phyloP scores from a whole-genome alignment of 306 rosid species.

The Fragaria vesca region DNA sequence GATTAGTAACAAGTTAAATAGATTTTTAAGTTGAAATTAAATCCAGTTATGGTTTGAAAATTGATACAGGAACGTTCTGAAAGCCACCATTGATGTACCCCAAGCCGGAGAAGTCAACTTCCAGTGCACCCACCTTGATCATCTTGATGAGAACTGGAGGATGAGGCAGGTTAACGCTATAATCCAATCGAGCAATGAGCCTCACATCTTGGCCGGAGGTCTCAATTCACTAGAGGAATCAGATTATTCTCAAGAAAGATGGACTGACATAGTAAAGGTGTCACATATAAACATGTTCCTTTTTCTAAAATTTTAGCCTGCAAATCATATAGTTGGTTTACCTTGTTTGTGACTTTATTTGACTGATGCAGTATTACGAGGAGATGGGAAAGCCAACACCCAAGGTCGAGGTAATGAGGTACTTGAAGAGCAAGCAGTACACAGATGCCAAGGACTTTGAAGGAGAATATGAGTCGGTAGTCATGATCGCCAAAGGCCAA shows the following conservation, averaged over 20 bases:
- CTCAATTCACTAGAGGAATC: slow-evolving; percentile 86
- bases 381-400: slow-evolving; percentile 88
- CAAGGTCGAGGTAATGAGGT: slow-evolving; percentile 74
- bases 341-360: neutral
- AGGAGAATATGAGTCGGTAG: slow-evolving; percentile 81
- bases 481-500: slow-evolving; percentile 98
- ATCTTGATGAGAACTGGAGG: slow-evolving; percentile 91
- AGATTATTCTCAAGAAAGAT: slow-evolving; percentile 88
- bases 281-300: neutral
- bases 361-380: slow-evolving; percentile 62
- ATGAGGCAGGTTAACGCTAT: slow-evolving; percentile 95
- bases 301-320: neutral
- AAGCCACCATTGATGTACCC: slow-evolving; percentile 86
- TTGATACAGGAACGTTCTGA: slow-evolving; percentile 74
- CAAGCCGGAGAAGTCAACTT: slow-evolving; percentile 80
- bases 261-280: slow-evolving; percentile 96
- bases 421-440: slow-evolving; percentile 65
- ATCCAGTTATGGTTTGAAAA: neutral
- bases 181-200: slow-evolving; percentile 64
- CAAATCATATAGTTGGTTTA: neutral
- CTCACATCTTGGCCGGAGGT: slow-evolving; percentile 87
- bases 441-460: slow-evolving; percentile 74
- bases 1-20: neutral
- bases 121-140: slow-evolving; percentile 91
- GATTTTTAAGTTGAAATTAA: neutral